Conservation (phyloP, 306 rosid genomes). For the Phaseolus lunatus region DNA sequence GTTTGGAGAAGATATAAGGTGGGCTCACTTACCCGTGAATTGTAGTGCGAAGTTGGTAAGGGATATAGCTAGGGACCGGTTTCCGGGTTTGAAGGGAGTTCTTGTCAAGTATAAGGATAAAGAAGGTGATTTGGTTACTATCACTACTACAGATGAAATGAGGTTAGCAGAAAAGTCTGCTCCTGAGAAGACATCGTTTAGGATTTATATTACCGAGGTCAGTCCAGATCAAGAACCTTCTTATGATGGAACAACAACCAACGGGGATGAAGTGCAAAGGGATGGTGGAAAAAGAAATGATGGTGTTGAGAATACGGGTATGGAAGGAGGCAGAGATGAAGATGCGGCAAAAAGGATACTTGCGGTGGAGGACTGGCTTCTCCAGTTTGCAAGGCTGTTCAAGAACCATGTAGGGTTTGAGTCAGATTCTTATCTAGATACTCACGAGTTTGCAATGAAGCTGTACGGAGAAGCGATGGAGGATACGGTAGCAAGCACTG, state of each 20-base stretch:
- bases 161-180: constrained; percentile 11
- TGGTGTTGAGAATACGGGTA: constrained; percentile 5
- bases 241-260: background rate
- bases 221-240: constrained; percentile 22
- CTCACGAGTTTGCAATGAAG: constrained; percentile 26
- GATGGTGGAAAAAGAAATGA: background rate
- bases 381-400: constrained; percentile 32
- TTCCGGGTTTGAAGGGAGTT: constrained; percentile 21
- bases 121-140: constrained; percentile 33
- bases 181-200: background rate
- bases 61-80: constrained; percentile 27
- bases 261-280: constrained; percentile 1
- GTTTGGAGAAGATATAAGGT: constrained; percentile 13
- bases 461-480: constrained; percentile 14
- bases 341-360: background rate
- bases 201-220: constrained; percentile 25
- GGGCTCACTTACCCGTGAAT: constrained; percentile 22
- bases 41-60: constrained; percentile 25
- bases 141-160: constrained; percentile 12
- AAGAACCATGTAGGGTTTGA: constrained; percentile 38
- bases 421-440: constrained; percentile 29
- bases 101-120: constrained; percentile 31
- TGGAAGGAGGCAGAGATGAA: background rate
- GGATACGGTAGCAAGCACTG: background rate
- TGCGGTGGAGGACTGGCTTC: constrained; percentile 37